A percentile compares a stretch with the other conserved stretches of the same genome.
Evolutionary conservation across 805 yeast species (phyloP).

Genomic region (Saccharomyces mikatae): DNA sequence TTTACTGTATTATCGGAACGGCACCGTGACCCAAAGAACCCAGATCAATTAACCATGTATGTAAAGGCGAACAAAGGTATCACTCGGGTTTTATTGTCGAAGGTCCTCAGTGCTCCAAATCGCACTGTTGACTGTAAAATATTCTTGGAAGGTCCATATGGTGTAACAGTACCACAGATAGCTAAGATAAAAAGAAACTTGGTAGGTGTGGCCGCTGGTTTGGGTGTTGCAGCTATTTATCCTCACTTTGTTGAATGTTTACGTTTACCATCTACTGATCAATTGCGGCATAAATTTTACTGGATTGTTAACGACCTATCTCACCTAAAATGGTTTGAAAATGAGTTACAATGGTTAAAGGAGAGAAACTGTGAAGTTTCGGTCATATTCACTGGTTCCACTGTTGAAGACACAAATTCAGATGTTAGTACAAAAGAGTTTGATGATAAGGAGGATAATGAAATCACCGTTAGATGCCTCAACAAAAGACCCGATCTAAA

Average conservation of each 20-base stretch:
- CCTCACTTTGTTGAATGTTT: constrained; percentile 32
- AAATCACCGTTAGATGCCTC: constrained; percentile 13
- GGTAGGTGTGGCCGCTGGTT: constrained; percentile 44
- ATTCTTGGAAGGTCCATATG: constrained; percentile 59
- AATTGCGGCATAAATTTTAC: constrained; percentile 35
- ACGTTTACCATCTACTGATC: constrained; percentile 9
- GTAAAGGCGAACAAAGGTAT: constrained; percentile 53
- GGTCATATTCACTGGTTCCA: constrained; percentile 7
- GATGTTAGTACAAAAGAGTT: constrained; percentile 1
- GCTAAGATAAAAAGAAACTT: constrained; percentile 32
- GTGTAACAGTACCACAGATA: constrained; percentile 34
- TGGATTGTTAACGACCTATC: constrained; percentile 57
- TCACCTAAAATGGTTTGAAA: constrained; percentile 42
- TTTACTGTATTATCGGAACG: constrained; percentile 46
- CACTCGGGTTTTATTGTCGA: constrained; percentile 37
- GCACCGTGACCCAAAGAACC: constrained; percentile 27
- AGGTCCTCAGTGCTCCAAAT: constrained; percentile 27
- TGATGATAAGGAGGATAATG: constrained; percentile 1
- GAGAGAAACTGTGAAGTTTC: constrained; percentile 24
- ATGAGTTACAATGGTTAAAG: constrained; percentile 33
- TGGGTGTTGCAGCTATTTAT: constrained; percentile 47
- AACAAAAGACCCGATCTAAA: constrained; percentile 43
- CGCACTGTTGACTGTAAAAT: constrained; percentile 31
- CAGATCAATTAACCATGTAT: constrained; percentile 31
- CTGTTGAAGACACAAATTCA: constrained; percentile 3